These are phyloP conservation scores for Talinum fruticosum DNA, from an alignment of 148 eudicot genomes.

Conservation along the genomic window DNA sequence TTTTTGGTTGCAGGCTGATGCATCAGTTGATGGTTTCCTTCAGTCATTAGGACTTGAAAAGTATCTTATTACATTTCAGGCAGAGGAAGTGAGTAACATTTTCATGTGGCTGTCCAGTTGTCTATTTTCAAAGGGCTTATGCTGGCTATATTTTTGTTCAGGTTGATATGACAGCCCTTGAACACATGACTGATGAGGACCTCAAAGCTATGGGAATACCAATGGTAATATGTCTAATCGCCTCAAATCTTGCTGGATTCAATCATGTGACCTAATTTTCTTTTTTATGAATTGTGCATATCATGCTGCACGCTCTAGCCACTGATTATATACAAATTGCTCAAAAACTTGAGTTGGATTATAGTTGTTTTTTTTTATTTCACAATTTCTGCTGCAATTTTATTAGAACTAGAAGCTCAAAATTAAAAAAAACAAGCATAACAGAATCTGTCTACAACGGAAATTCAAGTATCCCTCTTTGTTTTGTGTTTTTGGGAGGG, in stretches of 20 bases:
- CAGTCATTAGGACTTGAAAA: conserved; percentile 77
- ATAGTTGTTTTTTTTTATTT: neutral
- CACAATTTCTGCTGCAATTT: neutral
- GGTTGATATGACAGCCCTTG: conserved; percentile 94
- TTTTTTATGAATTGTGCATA: neutral
- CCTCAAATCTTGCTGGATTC: neutral
- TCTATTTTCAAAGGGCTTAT: neutral
- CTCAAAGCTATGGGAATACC: conserved; percentile 89
- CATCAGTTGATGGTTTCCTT: conserved; percentile 72
- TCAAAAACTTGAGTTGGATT: neutral
- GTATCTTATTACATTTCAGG: conserved; percentile 70
- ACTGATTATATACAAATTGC: neutral
- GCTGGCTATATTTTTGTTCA: conserved; percentile 27
- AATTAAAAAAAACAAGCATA: too few species aligned
- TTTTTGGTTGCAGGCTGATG: conserved; percentile 48
- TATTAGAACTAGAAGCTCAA: neutral
- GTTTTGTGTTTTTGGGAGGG: neutral
- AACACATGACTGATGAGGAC: conserved; percentile 87
- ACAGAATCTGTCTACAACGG: too few species aligned
- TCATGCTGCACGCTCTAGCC: neutral
- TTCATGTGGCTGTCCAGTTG: neutral
- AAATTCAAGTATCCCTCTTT: neutral
- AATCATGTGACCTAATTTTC: neutral
- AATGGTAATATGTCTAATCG: conserved; percentile 49
- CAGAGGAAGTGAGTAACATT: conserved; percentile 60